Conservation (phyloP, 192 early-diverging fungal species). For the Geosiphon pyriformis region DNA sequence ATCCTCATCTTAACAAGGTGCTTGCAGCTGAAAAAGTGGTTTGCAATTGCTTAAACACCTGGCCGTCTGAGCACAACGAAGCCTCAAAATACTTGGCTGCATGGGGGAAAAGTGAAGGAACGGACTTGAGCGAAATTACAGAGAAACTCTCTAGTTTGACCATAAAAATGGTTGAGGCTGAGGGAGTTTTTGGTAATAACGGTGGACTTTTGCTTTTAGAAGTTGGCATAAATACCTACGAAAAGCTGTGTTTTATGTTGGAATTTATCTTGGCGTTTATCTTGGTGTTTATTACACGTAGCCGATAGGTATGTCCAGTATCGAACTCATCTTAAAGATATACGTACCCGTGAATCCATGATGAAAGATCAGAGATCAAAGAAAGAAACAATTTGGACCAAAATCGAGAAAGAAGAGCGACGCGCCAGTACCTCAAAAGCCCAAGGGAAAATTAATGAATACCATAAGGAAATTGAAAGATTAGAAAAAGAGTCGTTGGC, state of each 20-base stretch:
- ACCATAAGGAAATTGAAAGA: conserved; percentile 12
- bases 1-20: conserved; percentile 8
- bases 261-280: not conserved
- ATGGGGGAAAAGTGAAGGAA: conserved; percentile 23
- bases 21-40: conserved; percentile 4
- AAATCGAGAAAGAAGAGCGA: conserved; percentile 23
- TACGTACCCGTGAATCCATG: conserved; percentile 3
- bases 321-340: conserved; percentile 20
- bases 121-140: conserved; percentile 12
- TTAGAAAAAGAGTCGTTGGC: conserved; percentile 8
- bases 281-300: not conserved
- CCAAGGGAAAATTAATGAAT: conserved; percentile 11
- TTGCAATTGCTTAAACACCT: conserved; percentile 2
- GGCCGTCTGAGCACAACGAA: conserved; percentile 10
- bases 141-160: conserved; percentile 7
- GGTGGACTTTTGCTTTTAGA: too few species aligned
- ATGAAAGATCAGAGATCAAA: conserved; percentile 13
- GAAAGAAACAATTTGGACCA: conserved; percentile 16
- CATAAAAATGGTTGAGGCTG: conserved; percentile 5
- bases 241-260: not conserved
- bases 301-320: conserved; percentile 3
- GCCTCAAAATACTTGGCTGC: conserved; percentile 9
- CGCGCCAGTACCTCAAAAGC: conserved; percentile 10
- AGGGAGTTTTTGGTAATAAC: conserved; percentile 11
- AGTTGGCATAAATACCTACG: not conserved